Evolutionary conservation across 306 rosid genomes (phyloP).

Genomic region (Trifolium repens): DNA sequence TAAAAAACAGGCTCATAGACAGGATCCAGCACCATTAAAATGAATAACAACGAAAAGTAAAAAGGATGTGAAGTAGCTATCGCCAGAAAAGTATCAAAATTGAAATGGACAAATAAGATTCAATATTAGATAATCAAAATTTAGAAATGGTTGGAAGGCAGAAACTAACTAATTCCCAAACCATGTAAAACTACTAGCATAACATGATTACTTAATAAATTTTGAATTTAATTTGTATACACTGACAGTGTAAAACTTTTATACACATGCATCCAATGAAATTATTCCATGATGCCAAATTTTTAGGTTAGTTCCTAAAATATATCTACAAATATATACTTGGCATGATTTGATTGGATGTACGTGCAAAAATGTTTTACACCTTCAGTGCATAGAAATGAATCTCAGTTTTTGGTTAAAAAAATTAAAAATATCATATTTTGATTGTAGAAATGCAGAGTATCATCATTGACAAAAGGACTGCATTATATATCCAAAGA

Average conservation of each 20-base stretch:
- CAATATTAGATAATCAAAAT: neutral
- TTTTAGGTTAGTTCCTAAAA: too few relatives aligned
- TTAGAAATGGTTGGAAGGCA: too few relatives aligned
- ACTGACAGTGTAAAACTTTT: too few relatives aligned
- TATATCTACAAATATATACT: too few relatives aligned
- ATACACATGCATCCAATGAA: too few relatives aligned
- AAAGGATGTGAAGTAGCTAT: conserved; percentile 20
- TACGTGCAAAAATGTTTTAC: too few relatives aligned
- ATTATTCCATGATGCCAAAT: too few relatives aligned
- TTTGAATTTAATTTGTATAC: too few relatives aligned
- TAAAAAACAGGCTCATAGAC: neutral
- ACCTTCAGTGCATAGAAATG: too few relatives aligned
- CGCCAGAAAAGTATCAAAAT: neutral
- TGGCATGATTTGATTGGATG: too few relatives aligned
- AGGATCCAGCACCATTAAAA: neutral
- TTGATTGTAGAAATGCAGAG: conserved; percentile 3
- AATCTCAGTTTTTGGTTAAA: neutral
- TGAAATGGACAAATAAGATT: neutral
- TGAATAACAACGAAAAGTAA: neutral
- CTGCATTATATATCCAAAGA: conserved; percentile 15
- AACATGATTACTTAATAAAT: conserved; percentile 6
- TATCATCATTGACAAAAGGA: conserved; percentile 17
- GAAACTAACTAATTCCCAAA: neutral
- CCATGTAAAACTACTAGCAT: neutral
- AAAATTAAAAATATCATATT: neutral